Conservation (phyloP, 129 eudicot genomes). For the Escallonia rubra region DNA sequence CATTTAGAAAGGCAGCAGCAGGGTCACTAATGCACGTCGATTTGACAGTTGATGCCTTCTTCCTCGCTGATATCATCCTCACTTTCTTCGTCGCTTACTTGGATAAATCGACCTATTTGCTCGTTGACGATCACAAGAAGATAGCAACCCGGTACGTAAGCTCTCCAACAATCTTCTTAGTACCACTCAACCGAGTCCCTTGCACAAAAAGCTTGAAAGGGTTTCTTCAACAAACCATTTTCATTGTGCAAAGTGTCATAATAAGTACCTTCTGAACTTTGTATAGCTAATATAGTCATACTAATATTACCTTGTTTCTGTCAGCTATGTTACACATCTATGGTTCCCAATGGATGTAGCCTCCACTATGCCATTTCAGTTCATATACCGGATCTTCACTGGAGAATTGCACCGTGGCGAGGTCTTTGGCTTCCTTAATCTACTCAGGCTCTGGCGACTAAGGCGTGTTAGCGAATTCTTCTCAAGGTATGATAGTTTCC, state of each 20-base stretch:
- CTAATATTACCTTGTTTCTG: neutral
- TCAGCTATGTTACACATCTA: conserved; percentile 59
- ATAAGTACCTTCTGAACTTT: no score
- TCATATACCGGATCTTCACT: conserved; percentile 44
- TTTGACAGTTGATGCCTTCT: conserved; percentile 64
- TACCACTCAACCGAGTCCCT: no score
- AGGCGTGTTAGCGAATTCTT: conserved; percentile 82
- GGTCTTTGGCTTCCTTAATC: conserved; percentile 72
- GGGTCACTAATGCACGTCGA: conserved; percentile 59
- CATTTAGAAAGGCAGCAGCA: conserved; percentile 59
- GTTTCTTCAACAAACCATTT: no score
- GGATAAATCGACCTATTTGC: conserved; percentile 73
- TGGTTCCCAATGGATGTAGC: conserved; percentile 85
- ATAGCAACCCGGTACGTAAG: conserved; percentile 50
- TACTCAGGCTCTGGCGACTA: conserved; percentile 81
- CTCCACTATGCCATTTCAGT: conserved; percentile 70
- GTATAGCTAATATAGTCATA: no score
- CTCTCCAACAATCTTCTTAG: no score
- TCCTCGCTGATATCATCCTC: conserved; percentile 54
- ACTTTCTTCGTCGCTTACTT: conserved; percentile 81
- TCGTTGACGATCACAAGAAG: conserved; percentile 65
- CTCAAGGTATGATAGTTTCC: conserved; percentile 37
- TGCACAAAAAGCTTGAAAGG: no score
- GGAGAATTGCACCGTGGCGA: conserved; percentile 42
- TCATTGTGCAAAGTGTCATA: no score